Base-by-base conservation (phyloP, 345 rosid species). In the Brassica incana region DNA sequence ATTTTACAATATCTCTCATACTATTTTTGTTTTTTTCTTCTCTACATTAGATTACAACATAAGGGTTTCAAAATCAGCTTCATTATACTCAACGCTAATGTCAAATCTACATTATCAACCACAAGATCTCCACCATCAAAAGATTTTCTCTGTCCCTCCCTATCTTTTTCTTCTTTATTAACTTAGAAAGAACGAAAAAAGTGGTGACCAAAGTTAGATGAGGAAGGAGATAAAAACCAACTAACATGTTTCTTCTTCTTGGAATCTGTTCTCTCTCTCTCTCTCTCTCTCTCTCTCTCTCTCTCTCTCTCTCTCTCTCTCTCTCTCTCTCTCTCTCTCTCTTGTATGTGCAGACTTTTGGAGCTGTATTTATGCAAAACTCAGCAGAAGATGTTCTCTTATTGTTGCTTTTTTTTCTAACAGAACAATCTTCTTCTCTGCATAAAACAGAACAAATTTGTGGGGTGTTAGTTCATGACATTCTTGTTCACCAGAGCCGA, bases 391-490 rank as follows among this genome's bases (percentile, higher is more conserved):
- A 48, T 80, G 40, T 70, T 70, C 76, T 63, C 83, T 69, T 36
- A 38, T 16, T 30, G 9, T 4, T 35, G 8, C n/a, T 20, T 20
- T 8, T 61, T 59, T 20, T 59, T 23, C 64, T 67, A 79, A 48
- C 79, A 74, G 79, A 75, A 80, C 79, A 80, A 75, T 70, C 79
- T 70, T 75, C 76, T 70, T 80, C 79, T 80, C 83, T 80, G 83
- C 80, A 80, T 10, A 75, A 52, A 54, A 7, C 2, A 75, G n/a
- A 70, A 18, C 27, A 27, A 80, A 15, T 27, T n/a, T 38, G 50
- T 1, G 23, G 0, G 40, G 43, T 70, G 76, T 75, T 16, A 54
- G 60, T 43, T 8, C 83, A 69, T 38, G 2, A 0, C 16, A 16
- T 67, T 60, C 6, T 45, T 23, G 0, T 18, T 56, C 29, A 36